Percentiles rank a stretch among this genome's conserved stretches.
These are phyloP conservation scores for Hypomyces perniciosus DNA, from an alignment of 2,329 filamentous ascomycete genomes.

Conservation along the genomic window DNA sequence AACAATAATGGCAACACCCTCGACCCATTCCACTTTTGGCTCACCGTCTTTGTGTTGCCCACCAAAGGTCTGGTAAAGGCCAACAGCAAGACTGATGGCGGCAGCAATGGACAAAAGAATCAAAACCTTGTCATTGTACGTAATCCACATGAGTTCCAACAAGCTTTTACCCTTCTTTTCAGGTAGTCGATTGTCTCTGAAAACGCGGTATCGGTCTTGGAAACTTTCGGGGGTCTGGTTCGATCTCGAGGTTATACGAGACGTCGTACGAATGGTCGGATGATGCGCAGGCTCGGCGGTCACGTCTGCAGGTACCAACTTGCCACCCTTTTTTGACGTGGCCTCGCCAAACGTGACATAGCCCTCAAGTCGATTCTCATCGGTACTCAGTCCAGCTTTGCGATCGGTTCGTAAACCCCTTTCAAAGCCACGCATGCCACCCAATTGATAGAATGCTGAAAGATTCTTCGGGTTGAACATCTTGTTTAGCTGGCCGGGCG, in stretches of 20 bases:
- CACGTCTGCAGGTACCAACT: slow-evolving; percentile 28
- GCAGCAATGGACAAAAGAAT: slow-evolving; percentile 67
- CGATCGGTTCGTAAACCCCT: slow-evolving; percentile 70
- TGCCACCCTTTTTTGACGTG: slow-evolving; percentile 34
- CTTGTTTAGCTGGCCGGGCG: slow-evolving; percentile 77
- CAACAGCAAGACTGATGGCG: slow-evolving; percentile 65
- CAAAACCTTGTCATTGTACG: slow-evolving; percentile 77
- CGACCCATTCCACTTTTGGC: slow-evolving; percentile 67
- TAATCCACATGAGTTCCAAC: slow-evolving; percentile 71
- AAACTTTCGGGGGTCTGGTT: slow-evolving; percentile 7
- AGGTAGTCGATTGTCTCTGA: slow-evolving; percentile 65
- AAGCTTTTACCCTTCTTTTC: slow-evolving; percentile 70
- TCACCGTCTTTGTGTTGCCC: slow-evolving; percentile 43
- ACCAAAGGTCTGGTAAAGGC: slow-evolving; percentile 69
- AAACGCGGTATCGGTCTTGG: slow-evolving; percentile 63
- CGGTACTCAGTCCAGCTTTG: slow-evolving; percentile 65
- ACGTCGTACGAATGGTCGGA: not conserved
- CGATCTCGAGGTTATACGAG: not conserved
- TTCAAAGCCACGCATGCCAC: slow-evolving; percentile 72
- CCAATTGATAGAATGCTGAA: slow-evolving; percentile 72
- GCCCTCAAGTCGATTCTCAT: slow-evolving; percentile 64
- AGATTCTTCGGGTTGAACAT: slow-evolving; percentile 86
- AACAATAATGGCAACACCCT: slow-evolving; percentile 76
- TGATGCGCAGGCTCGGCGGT: not conserved
- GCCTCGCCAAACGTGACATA: slow-evolving; percentile 67